phyloP scores from a whole-genome alignment of 768 basidiomycete genomes.

The Leccinum pellstonianum region DNA sequence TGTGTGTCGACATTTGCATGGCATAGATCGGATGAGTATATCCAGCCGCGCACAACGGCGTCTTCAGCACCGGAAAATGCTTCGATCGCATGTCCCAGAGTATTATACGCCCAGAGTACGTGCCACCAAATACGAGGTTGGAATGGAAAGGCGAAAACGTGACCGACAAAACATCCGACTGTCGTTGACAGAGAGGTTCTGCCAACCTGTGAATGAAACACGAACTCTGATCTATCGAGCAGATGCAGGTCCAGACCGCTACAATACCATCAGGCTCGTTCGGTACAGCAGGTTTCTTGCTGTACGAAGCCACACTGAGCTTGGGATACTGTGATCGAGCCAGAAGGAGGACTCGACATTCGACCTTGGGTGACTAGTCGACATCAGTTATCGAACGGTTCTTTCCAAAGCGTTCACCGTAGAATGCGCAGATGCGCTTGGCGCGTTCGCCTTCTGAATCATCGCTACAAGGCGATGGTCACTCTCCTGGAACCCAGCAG shows the following conservation, averaged over 20 bases:
- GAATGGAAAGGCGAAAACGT: conserved; percentile 98
- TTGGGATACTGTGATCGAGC: conserved; percentile 76
- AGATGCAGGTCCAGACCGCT: conserved; percentile 95
- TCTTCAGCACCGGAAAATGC: conserved; percentile 93
- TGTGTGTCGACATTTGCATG: conserved; percentile 98
- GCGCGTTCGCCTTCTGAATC: conserved; percentile 88
- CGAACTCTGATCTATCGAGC: conserved; percentile 92
- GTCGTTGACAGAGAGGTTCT: conserved; percentile 7
- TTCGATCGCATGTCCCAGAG: conserved; percentile 98
- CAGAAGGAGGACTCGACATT: conserved; percentile 6
- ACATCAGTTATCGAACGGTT: conserved; percentile 94
- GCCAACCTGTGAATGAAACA: conserved; percentile 95
- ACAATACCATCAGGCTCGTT: conserved; percentile 98
- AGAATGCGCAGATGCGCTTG: conserved; percentile 88
- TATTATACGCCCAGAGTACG: conserved; percentile 98
- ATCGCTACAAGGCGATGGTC: conserved; percentile 50
- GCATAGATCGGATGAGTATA: conserved; percentile 99
- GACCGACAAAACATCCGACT: conserved; percentile 98
- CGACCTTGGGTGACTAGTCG: conserved; percentile 96
- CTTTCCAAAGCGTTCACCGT: conserved; percentile 86
- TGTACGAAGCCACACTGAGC: conserved; percentile 92
- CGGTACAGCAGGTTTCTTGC: conserved; percentile 90
- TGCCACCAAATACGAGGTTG: conserved; percentile 95
- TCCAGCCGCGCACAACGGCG: conserved; percentile 91
- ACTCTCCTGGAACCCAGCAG: conserved; percentile 1